A percentile compares a stretch with the other conserved stretches of the same genome.
Evolutionary conservation across 345 rosid species (phyloP).

Genomic region (Populus nigra): DNA sequence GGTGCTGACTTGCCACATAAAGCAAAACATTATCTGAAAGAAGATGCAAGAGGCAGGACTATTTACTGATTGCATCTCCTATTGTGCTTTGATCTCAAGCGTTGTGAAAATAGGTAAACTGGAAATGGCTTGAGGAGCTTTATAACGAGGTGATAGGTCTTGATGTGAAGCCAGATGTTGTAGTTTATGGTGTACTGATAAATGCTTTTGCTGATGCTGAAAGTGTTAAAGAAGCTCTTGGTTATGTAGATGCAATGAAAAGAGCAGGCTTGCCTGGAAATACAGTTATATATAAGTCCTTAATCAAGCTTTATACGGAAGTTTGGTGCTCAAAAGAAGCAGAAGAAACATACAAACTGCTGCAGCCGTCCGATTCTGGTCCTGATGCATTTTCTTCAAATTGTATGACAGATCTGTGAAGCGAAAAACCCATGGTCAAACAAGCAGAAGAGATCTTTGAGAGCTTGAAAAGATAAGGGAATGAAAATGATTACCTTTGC

Average conservation of each 20-base stretch:
- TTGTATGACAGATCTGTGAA: constrained; percentile 85
- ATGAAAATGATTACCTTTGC: constrained; percentile 75
- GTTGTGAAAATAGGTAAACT: constrained; percentile 62
- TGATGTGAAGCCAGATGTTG: constrained; percentile 57
- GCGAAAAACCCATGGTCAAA: constrained; percentile 63
- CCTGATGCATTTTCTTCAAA: constrained; percentile 67
- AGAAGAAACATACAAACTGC: constrained; percentile 58
- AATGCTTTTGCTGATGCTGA: constrained; percentile 80
- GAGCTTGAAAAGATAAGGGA: constrained; percentile 54
- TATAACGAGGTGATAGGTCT: constrained; percentile 59
- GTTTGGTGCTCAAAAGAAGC: constrained; percentile 79
- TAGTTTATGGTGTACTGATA: constrained; percentile 76
- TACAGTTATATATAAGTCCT: constrained; percentile 56
- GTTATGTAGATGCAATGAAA: constrained; percentile 59
- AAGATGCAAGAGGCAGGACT: constrained; percentile 70
- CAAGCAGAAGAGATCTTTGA: constrained; percentile 60
- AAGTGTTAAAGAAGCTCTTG: constrained; percentile 53
- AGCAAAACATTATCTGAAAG: constrained; percentile 52
- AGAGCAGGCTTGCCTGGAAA: constrained; percentile 60
- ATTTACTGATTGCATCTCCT: constrained; percentile 66
- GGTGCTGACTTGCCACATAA: constrained; percentile 53
- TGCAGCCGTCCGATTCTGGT: constrained; percentile 33
- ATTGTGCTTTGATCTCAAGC: constrained; percentile 78
- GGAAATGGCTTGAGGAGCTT: constrained; percentile 58
- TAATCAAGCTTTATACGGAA: constrained; percentile 83